phyloP scores from a whole-genome alignment of 176 grass and related monocot genomes.

The Phoenix roebelenii region DNA sequence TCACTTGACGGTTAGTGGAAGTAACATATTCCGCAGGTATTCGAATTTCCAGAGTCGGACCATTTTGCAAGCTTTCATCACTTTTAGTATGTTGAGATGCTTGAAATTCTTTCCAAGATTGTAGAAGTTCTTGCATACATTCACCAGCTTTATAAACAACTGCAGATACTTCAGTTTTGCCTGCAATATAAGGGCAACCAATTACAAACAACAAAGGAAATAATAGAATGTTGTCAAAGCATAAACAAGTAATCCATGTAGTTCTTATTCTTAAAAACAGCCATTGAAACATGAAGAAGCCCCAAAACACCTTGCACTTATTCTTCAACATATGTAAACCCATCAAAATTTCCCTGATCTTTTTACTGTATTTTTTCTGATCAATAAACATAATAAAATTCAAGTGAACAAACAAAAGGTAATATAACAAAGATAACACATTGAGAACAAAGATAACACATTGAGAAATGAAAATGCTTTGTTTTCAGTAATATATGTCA shows the following conservation, averaged over 20 bases:
- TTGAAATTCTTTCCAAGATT: conserved; percentile 85
- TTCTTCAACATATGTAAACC: too few species aligned
- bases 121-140: conserved; percentile 88
- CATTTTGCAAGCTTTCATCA: conserved; percentile 41
- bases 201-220: conserved; percentile 15
- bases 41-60: conserved; percentile 63
- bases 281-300: too few species aligned
- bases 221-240: neutral
- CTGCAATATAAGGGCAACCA: conserved; percentile 29
- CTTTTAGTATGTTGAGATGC: conserved; percentile 46
- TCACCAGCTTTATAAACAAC: conserved; percentile 91
- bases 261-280: too few species aligned
- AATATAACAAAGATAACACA: too few species aligned
- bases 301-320: too few species aligned
- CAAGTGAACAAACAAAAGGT: too few species aligned
- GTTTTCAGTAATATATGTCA: too few species aligned
- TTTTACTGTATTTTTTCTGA: too few species aligned
- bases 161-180: conserved; percentile 57
- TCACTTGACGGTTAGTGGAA: conserved; percentile 81
- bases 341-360: too few species aligned
- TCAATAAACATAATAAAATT: too few species aligned
- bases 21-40: conserved; percentile 85
- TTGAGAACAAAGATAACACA: too few species aligned
- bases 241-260: neutral
- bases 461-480: too few species aligned